A percentile compares a stretch with the other conserved stretches of the same genome.
Evolutionary conservation across 176 grass and related monocot species (phyloP).

Genomic region (Alopecurus myosuroides): DNA sequence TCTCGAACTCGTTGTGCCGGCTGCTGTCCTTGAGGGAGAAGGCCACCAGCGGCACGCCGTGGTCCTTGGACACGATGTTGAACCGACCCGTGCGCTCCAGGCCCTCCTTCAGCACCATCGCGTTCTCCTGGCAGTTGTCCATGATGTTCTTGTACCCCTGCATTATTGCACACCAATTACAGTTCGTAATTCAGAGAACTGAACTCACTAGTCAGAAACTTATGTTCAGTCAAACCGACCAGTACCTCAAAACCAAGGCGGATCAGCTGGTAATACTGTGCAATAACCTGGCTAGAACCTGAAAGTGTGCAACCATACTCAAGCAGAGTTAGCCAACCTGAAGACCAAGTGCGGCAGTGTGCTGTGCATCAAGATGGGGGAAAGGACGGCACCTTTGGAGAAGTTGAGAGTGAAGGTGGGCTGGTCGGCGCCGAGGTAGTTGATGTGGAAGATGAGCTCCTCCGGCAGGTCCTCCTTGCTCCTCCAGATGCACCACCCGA

Average conservation of each 20-base stretch:
- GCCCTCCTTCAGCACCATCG: slow-evolving; percentile 66
- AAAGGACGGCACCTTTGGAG: slow-evolving; percentile 59
- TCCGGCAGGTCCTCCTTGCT: slow-evolving; percentile 81
- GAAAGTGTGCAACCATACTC: not conserved
- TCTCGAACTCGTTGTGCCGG: slow-evolving; percentile 77
- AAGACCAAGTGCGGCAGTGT: too few relatives aligned
- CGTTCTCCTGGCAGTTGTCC: slow-evolving; percentile 89
- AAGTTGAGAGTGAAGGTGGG: slow-evolving; percentile 97
- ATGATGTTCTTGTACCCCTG: slow-evolving; percentile 93
- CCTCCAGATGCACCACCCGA: slow-evolving; percentile 89
- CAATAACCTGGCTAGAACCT: slow-evolving; percentile 93
- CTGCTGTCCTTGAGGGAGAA: slow-evolving; percentile 92
- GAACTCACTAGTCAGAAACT: not conserved
- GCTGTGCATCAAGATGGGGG: not conserved
- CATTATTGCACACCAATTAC: not conserved
- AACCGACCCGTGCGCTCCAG: slow-evolving; percentile 59
- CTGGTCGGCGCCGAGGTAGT: slow-evolving; percentile 94
- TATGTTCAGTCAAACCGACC: too few relatives aligned
- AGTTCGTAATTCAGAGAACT: not conserved
- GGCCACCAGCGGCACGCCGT: slow-evolving; percentile 82
- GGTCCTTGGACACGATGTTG: slow-evolving; percentile 91
- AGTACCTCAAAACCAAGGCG: slow-evolving; percentile 77
- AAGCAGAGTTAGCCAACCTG: not conserved
- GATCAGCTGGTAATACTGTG: slow-evolving; percentile 90
- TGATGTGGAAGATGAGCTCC: slow-evolving; percentile 99